Percentiles rank a stretch among this genome's conserved stretches.
phyloP scores from a whole-genome alignment of 2,329 filamentous ascomycete species.

The Venturiaceae sp. region DNA sequence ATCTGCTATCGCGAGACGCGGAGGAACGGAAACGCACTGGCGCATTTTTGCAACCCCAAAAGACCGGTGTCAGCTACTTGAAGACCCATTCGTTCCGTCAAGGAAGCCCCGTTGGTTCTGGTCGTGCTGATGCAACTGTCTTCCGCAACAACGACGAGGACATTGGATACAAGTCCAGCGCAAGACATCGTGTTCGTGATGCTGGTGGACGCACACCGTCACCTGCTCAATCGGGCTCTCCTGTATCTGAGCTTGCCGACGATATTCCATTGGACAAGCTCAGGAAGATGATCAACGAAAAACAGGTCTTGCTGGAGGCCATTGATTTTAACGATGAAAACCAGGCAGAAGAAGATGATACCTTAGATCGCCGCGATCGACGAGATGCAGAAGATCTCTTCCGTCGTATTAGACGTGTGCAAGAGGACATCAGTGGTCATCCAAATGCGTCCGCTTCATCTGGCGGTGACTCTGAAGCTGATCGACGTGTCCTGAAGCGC shows the following conservation, averaged over 20 bases:
- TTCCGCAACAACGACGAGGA: conserved; percentile 96
- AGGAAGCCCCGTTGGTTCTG: conserved; percentile 44
- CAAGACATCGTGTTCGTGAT: conserved; percentile 67
- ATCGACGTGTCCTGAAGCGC: conserved; percentile 74
- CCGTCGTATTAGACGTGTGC: conserved; percentile 78
- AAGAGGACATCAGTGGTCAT: conserved; percentile 90
- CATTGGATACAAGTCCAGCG: conserved; percentile 82
- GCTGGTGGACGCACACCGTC: conserved; percentile 61
- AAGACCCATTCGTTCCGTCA: conserved; percentile 89
- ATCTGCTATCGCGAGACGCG: conserved; percentile 78
- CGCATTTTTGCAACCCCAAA: conserved; percentile 83
- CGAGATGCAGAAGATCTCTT: conserved; percentile 92
- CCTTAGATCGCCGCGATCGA: conserved; percentile 79
- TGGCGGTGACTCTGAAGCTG: conserved; percentile 70
- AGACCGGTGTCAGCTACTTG: conserved; percentile 95
- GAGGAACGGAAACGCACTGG: conserved; percentile 82
- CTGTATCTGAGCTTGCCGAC: conserved; percentile 46
- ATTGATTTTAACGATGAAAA: conserved; percentile 95
- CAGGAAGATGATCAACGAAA: conserved; percentile 85
- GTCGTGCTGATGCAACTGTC: conserved; percentile 87
- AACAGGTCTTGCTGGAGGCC: conserved; percentile 87
- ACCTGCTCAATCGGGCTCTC: conserved; percentile 56
- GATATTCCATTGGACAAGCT: conserved; percentile 81
- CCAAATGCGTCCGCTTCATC: conserved; percentile 55
- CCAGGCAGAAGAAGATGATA: conserved; percentile 80